Percentiles rank a stretch among this genome's conserved stretches.
phyloP scores from a whole-genome alignment of 169 alveolate genomes.

The Plasmodium gaboni region DNA sequence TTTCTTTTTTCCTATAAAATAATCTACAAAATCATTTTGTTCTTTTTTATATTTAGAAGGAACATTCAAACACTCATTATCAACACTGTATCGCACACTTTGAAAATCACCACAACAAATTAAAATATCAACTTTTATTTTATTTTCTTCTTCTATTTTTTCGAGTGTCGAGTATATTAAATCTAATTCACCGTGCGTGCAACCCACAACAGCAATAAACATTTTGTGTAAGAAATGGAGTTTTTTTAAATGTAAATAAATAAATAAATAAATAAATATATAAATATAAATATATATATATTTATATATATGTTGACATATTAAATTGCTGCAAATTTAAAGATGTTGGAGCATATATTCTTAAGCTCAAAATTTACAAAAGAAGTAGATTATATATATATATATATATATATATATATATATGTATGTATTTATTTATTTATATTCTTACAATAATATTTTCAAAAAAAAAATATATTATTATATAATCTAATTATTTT shows the following conservation, averaged over 20 bases:
- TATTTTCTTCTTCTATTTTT: conserved; percentile 85
- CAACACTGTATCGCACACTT: conserved; percentile 92
- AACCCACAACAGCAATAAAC: conserved; percentile 95
- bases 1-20: conserved; percentile 88
- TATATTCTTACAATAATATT: too few relatives aligned
- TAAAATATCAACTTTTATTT: conserved; percentile 92
- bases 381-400: neutral
- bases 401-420: neutral
- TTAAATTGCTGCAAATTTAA: neutral
- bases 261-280: neutral
- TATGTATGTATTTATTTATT: neutral
- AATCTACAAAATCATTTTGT: conserved; percentile 93
- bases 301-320: neutral
- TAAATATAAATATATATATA: neutral
- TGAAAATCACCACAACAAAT: conserved; percentile 98
- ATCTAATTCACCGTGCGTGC: conserved; percentile 97
- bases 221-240: conserved; percentile 16
- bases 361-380: too few relatives aligned
- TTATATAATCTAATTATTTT: too few relatives aligned
- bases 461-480: too few relatives aligned
- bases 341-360: too few relatives aligned
- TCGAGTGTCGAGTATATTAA: conserved; percentile 85
- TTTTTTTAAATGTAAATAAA: too few relatives aligned
- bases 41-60: conserved; percentile 92
- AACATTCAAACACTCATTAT: conserved; percentile 91